These are phyloP conservation scores for Globisporangium cederbergense DNA, from an alignment of 352 stramenopile genomes.

Conservation along the genomic window DNA sequence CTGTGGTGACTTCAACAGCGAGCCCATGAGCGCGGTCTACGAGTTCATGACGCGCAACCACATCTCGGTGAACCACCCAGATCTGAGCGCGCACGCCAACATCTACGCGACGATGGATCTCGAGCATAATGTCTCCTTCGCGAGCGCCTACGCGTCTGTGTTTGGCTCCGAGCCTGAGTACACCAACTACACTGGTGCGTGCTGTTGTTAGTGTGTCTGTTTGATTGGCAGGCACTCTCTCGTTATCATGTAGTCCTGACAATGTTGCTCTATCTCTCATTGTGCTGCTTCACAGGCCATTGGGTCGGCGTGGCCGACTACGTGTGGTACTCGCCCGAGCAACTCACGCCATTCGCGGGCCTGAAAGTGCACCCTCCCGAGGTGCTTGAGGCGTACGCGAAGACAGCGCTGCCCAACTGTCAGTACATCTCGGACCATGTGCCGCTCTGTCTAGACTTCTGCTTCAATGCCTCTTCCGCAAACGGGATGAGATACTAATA, in stretches of 20 bases:
- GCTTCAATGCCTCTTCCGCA: conserved; percentile 58
- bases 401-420: conserved; percentile 94
- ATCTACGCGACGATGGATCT: conserved; percentile 73
- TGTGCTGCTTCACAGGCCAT: conserved; percentile 35
- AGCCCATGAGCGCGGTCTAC: conserved; percentile 95
- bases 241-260: neutral
- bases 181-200: conserved; percentile 96
- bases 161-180: conserved; percentile 95
- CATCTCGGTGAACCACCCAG: conserved; percentile 85
- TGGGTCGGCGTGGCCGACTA: conserved; percentile 98
- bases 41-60: conserved; percentile 93
- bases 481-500: conserved; percentile 58
- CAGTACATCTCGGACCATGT: conserved; percentile 97
- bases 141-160: conserved; percentile 94
- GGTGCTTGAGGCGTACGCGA: conserved; percentile 84
- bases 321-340: conserved; percentile 95
- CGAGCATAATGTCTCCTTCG: conserved; percentile 92
- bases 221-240: neutral
- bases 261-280: neutral
- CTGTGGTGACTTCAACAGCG: conserved; percentile 99
- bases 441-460: conserved; percentile 89
- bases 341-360: conserved; percentile 91
- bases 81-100: conserved; percentile 59
- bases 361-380: conserved; percentile 91
- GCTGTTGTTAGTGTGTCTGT: neutral